Evolutionary conservation across 2,329 filamentous ascomycete species (phyloP), one percentile per base, ranked within the genome.

Genomic region (Penicillium nordicum): DNA sequence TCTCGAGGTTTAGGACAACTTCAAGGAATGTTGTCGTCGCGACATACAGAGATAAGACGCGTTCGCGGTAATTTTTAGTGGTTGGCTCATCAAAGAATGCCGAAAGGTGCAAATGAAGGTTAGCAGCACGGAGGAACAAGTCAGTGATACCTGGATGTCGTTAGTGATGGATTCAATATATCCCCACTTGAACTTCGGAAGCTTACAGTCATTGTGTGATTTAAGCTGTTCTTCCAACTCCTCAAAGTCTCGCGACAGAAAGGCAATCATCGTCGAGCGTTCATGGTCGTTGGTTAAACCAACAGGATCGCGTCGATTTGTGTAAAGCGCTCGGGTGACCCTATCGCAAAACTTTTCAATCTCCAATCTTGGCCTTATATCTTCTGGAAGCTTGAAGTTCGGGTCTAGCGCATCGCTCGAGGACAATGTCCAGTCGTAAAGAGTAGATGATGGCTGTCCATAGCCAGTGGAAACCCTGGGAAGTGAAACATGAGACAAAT

Each of bases 391-490:
- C 36, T 74, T 76, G 60, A 80, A 80, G 60, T 74, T 78, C 2
- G 72, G 67, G 53, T 79, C 78, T 32, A 69, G 65, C 14, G 74
- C 70, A 38, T 79, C 76, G 44, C 72, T 75, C 5, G 74, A 74
- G 16, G 74, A 76, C 37, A 82, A 75, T 4, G 80, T 87, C 75
- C 78, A 86, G 66, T 82, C 85, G 70, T 82, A 87, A 50, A 80
- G 75, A 36, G 81, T 87, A 59, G 82, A 81, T 16, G 86, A 82
- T 18, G 86, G 86, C 67, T 87, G 84, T 11, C 86, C 86, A 67
- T 87, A 84, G n/a, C 84, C 84, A n/a, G 84, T 88, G 16, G 84
- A 84, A 56, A 88, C 84, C 50, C 82, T 84, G 55, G n/a, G 18
- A 21, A 57, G 34, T 14, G 43, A 25, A 57, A 37, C 18, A 43